Evolutionary conservation across 1,139 yeast species (phyloP).

Genomic region (Pneumocystis carinii): DNA sequence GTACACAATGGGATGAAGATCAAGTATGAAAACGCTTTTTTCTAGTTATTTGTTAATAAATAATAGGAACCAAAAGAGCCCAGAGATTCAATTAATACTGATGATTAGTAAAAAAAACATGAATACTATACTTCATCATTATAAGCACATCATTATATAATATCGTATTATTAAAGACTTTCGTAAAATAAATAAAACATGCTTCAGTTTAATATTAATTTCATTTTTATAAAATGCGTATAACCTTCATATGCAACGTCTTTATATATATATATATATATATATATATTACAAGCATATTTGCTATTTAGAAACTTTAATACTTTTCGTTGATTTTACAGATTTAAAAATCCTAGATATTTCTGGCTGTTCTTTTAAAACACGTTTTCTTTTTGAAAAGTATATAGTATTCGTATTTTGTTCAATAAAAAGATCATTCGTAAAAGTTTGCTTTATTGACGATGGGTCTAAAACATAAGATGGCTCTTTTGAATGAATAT

Average conservation of each 20-base stretch:
- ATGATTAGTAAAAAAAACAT: conserved; percentile 5
- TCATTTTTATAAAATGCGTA: not conserved
- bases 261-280: not conserved
- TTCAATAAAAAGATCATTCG: not conserved
- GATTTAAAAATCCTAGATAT: not conserved
- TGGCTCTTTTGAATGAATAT: not conserved
- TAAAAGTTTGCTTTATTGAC: not conserved
- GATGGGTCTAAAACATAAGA: not conserved
- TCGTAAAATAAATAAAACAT: not conserved
- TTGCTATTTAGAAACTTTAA: not conserved
- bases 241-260: not conserved
- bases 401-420: not conserved
- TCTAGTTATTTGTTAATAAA: not conserved
- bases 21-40: conserved; percentile 27
- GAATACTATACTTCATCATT: not conserved
- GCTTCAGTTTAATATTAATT: not conserved
- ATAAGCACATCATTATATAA: not conserved
- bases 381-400: not conserved
- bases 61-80: conserved; percentile 80
- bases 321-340: not conserved
- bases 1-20: conserved; percentile 92
- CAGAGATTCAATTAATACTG: conserved; percentile 39
- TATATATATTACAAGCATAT: not conserved
- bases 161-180: not conserved
- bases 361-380: not conserved